Evolutionary conservation across 2,329 filamentous ascomycete genomes (phyloP).

Genomic region (Coniochaeta ligniaria): DNA sequence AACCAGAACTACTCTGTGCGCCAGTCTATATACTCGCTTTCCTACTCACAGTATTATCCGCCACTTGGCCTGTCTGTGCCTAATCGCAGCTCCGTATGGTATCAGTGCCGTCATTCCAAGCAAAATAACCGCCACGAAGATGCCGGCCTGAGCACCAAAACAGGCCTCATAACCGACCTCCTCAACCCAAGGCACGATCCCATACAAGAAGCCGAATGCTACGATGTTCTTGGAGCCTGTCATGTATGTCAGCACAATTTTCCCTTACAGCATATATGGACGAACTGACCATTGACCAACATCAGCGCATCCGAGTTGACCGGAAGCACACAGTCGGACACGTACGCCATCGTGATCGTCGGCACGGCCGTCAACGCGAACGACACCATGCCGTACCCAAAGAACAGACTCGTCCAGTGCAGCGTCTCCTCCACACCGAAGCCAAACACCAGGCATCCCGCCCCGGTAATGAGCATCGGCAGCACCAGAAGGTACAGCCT

Average conservation of each 20-base stretch:
- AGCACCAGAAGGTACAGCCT: conserved; percentile 31
- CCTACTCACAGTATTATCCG: conserved; percentile 16
- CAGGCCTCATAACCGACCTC: conserved; percentile 18
- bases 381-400: conserved; percentile 37
- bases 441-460: conserved; percentile 34
- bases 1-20: not conserved
- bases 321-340: conserved; percentile 24
- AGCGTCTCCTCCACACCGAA: conserved; percentile 31
- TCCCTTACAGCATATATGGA: not conserved
- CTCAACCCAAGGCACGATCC: conserved; percentile 31
- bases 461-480: conserved; percentile 30
- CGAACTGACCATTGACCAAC: conserved; percentile 20
- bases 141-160: conserved; percentile 19
- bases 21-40: not conserved
- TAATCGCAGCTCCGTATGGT: conserved; percentile 16
- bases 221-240: conserved; percentile 35
- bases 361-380: conserved; percentile 34
- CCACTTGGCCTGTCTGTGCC: conserved; percentile 20
- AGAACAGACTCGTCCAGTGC: conserved; percentile 35
- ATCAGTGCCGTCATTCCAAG: conserved; percentile 18
- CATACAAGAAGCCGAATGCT: conserved; percentile 38
- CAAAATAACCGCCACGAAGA: conserved; percentile 19
- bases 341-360: conserved; percentile 36
- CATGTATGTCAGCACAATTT: not conserved
- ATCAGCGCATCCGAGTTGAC: conserved; percentile 23